Base-by-base conservation (phyloP, 805 yeast species). In the Phaffomyces thermotolerans region DNA sequence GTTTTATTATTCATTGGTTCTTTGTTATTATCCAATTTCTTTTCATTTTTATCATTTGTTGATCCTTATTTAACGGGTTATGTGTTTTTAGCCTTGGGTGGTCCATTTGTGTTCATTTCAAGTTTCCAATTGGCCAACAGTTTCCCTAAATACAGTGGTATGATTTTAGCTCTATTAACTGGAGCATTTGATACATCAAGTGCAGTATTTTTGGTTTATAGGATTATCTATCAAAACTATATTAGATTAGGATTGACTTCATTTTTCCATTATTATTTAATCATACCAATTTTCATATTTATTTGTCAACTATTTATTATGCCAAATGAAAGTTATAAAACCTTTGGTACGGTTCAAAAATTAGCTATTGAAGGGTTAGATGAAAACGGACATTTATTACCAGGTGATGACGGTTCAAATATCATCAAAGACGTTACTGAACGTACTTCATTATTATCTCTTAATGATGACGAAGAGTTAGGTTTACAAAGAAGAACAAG, bases 121-220 rank as follows among this genome's bases (percentile, higher is more conserved):
- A 79, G 88, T 48, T 89, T 90, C 72, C 97, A 90, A 57, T 69
- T 90, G 59, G 85, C 96, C 7, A 90, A 89, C 59, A 75, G 85
- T 24, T 86, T 89, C 64, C 96, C 96, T 2, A 75, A 76, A 35
- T 78, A 76, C 54, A 83, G 95, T 4, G 96, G 96, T 0, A 72
- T 85, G 37, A 71, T 89, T 18, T 65, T 89, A 51, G 95, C 96
- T 0, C 63, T 87, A 15, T 65, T 90, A 40, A 87, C 96, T 0
- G 97, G 97, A n/a, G 89, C 96, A 0, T 89, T 90, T 58, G 97
- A 91, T 62, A 74, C 95, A 0, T 85, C 95, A 2, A 79, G 95
- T n/a, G 96, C 95, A 0, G 72, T 90, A 38, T 90, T 90, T 58
- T 68, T 88, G 52, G 53, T 76, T 10, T 91, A 89, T 66, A 68